Percentiles rank a stretch among this genome's conserved stretches.
phyloP scores from a whole-genome alignment of 352 stramenopile genomes.

The Phytopythium litorale region DNA sequence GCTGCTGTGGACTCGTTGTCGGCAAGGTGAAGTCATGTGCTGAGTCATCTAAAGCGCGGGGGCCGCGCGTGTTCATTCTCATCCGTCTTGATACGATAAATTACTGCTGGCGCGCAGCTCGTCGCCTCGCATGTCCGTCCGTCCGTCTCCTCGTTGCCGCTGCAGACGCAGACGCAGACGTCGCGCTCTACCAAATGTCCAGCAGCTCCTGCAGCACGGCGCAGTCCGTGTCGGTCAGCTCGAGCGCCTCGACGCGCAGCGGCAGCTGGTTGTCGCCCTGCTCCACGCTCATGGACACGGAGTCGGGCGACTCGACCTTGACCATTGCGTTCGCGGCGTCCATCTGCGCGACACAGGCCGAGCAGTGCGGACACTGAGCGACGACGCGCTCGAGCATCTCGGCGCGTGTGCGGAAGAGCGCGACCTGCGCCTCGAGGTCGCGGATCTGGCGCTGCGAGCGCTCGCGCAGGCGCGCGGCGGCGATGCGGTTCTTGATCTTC shows the following conservation, averaged over 20 bases:
- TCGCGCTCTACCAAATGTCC: neutral
- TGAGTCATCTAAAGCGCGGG: no score
- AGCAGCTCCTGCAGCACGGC: conserved; percentile 22
- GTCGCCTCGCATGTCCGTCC: neutral
- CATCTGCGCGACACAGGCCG: neutral
- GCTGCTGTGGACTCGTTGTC: no score
- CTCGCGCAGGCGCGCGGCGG: conserved; percentile 35
- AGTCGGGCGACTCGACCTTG: conserved; percentile 6
- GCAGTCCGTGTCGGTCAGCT: conserved; percentile 28
- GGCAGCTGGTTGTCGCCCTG: conserved; percentile 3
- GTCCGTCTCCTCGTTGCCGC: neutral
- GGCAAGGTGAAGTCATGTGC: no score
- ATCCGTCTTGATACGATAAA: neutral
- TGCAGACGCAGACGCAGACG: neutral
- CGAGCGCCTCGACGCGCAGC: conserved; percentile 3
- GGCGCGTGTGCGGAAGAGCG: conserved; percentile 27
- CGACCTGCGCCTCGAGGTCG: conserved; percentile 33
- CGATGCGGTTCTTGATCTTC: conserved; percentile 56
- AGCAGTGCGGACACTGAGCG: conserved; percentile 25
- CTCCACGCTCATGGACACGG: neutral
- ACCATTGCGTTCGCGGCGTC: conserved; percentile 6
- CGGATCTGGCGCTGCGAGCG: conserved; percentile 42
- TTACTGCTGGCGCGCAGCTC: neutral
- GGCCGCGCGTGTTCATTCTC: neutral
- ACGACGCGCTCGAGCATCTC: conserved; percentile 29